These are phyloP conservation scores for Saccharomycopsis malanga DNA, from an alignment of 805 yeast species.

Conservation along the genomic window DNA sequence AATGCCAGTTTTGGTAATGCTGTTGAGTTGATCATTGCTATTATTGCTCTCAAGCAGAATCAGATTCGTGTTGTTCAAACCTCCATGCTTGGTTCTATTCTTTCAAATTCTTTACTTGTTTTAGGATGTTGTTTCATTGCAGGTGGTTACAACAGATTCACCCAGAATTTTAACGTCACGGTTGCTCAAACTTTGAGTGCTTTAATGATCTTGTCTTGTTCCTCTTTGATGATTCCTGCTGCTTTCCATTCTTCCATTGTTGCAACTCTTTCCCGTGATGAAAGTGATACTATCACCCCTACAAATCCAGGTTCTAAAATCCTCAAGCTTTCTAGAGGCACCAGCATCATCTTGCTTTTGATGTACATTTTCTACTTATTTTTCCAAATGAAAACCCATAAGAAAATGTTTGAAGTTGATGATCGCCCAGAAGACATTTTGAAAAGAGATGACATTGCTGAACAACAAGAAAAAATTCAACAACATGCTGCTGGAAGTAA, in stretches of 20 bases:
- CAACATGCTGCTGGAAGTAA: slow-evolving; percentile 3
- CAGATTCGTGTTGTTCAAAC: slow-evolving; percentile 95
- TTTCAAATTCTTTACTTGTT: slow-evolving; percentile 82
- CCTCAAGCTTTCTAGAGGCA: slow-evolving; percentile 74
- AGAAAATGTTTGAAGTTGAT: slow-evolving; percentile 57
- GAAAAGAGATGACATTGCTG: slow-evolving; percentile 23
- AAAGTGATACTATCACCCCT: slow-evolving; percentile 24
- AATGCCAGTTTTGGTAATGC: slow-evolving; percentile 98
- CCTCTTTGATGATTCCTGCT: slow-evolving; percentile 87
- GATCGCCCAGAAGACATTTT: slow-evolving; percentile 24
- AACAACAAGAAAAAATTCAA: slow-evolving; percentile 6
- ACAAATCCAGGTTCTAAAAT: slow-evolving; percentile 36
- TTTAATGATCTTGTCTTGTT: slow-evolving; percentile 80
- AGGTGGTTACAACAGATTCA: slow-evolving; percentile 83
- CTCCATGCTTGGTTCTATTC: slow-evolving; percentile 89
- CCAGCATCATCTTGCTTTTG: slow-evolving; percentile 66
- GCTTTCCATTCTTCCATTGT: slow-evolving; percentile 84
- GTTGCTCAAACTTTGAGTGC: slow-evolving; percentile 98
- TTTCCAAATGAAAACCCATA: slow-evolving; percentile 88
- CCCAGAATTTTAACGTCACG: slow-evolving; percentile 87
- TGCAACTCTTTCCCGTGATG: slow-evolving; percentile 32
- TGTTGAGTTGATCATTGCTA: slow-evolving; percentile 89
- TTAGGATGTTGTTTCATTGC: slow-evolving; percentile 90
- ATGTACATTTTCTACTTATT: slow-evolving; percentile 75
- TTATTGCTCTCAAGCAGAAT: slow-evolving; percentile 78